Conservation (phyloP, 2,329 filamentous ascomycete species). For the Paraphaeosphaeria sporulosa region DNA sequence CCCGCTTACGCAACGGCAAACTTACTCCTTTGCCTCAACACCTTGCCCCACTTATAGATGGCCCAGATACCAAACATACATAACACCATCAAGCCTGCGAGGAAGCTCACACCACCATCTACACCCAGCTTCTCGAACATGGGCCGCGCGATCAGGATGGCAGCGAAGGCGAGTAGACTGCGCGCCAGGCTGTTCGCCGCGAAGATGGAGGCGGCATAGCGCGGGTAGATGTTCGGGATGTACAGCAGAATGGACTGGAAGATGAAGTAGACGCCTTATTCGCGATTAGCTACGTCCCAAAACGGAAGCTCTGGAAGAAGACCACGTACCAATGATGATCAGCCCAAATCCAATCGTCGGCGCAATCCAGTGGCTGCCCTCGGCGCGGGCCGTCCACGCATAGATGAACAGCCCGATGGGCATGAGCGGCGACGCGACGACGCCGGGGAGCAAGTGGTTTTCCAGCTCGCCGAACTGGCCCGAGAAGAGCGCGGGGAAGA, state of each 20-base stretch:
- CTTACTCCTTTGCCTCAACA: slow-evolving; percentile 63
- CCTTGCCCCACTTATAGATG: slow-evolving; percentile 64
- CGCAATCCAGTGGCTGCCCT: slow-evolving; percentile 62
- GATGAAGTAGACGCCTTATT: slow-evolving; percentile 42
- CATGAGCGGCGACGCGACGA: slow-evolving; percentile 60
- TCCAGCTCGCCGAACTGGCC: slow-evolving; percentile 75
- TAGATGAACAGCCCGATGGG: slow-evolving; percentile 71
- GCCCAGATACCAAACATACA: slow-evolving; percentile 63
- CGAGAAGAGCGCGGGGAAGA: slow-evolving; percentile 63
- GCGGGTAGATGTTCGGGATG: slow-evolving; percentile 69
- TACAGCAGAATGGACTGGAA: slow-evolving; percentile 65
- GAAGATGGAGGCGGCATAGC: slow-evolving; percentile 56
- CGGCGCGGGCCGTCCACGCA: slow-evolving; percentile 69
- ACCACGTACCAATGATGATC: slow-evolving; percentile 44
- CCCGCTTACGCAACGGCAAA: slow-evolving; percentile 55
- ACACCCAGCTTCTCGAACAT: slow-evolving; percentile 67
- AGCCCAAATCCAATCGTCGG: slow-evolving; percentile 61
- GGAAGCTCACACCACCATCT: slow-evolving; percentile 63
- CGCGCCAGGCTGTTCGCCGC: slow-evolving; percentile 69
- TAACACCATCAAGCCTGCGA: slow-evolving; percentile 56
- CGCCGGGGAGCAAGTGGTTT: slow-evolving; percentile 75
- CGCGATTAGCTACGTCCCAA: background rate
- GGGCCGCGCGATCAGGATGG: slow-evolving; percentile 65
- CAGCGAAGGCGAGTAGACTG: slow-evolving; percentile 63
- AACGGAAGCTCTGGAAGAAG: background rate